phyloP scores from a whole-genome alignment of 192 early-diverging fungal genomes.

The Spizellomyces punctatus region DNA sequence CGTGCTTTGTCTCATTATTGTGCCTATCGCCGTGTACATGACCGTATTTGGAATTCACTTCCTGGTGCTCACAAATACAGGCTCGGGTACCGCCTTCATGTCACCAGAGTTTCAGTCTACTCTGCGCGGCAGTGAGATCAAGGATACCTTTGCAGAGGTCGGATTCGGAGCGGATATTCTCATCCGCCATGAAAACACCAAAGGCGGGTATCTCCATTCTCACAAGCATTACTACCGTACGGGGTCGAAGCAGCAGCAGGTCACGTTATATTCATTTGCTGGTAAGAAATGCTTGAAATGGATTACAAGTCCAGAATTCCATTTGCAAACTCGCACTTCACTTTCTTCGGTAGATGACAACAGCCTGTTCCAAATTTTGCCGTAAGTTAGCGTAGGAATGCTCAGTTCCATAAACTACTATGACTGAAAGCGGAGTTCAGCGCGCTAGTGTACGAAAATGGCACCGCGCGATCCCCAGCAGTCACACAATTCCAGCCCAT shows the following conservation, averaged over 20 bases:
- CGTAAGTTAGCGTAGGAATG: slow-evolving; percentile 8
- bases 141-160: slow-evolving; percentile 54
- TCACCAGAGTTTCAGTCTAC: slow-evolving; percentile 58
- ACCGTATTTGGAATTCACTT: slow-evolving; percentile 53
- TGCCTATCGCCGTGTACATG: slow-evolving; percentile 51
- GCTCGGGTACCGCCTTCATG: slow-evolving; percentile 52
- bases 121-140: slow-evolving; percentile 42
- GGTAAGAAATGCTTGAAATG: slow-evolving; percentile 17
- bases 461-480: slow-evolving; percentile 18
- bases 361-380: slow-evolving; percentile 72
- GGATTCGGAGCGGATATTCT: slow-evolving; percentile 64
- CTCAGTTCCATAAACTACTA: too few species aligned
- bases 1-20: slow-evolving; percentile 48
- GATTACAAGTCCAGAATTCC: too few species aligned
- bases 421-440: not conserved
- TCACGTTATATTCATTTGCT: slow-evolving; percentile 56
- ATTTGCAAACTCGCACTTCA: too few species aligned
- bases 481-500: slow-evolving; percentile 37
- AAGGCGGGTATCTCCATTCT: slow-evolving; percentile 79
- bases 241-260: slow-evolving; percentile 77
- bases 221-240: slow-evolving; percentile 65
- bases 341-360: slow-evolving; percentile 58
- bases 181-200: slow-evolving; percentile 69
- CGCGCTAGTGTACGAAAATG: slow-evolving; percentile 36
- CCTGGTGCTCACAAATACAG: slow-evolving; percentile 40